Conservation (phyloP, 2,329 filamentous ascomycete species). For the Phialophora chinensis region DNA sequence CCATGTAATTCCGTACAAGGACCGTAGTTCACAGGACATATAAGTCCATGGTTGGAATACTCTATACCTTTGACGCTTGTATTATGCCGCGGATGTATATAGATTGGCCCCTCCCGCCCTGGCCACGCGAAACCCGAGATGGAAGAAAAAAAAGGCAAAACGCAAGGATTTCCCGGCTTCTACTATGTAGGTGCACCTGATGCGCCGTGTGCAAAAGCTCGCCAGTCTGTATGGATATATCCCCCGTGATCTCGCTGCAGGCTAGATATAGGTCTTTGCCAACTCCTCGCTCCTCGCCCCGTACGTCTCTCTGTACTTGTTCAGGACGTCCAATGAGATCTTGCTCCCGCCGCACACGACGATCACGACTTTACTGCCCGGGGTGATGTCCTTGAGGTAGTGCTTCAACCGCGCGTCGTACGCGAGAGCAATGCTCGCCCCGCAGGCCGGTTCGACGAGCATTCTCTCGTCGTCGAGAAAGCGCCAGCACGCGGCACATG, state of each 20-base stretch:
- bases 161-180: no score
- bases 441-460: slow-evolving; percentile 84
- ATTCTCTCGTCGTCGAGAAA: slow-evolving; percentile 82
- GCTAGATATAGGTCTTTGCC: slow-evolving; percentile 18
- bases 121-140: no score
- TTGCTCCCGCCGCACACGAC: slow-evolving; percentile 82
- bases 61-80: no score
- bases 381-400: slow-evolving; percentile 27
- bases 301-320: slow-evolving; percentile 29
- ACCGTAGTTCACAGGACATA: no score
- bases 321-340: slow-evolving; percentile 66
- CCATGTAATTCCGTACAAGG: no score
- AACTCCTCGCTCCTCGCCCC: slow-evolving; percentile 23
- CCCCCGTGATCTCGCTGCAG: background rate
- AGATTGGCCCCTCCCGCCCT: no score
- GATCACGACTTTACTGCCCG: slow-evolving; percentile 75
- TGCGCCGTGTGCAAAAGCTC: no score
- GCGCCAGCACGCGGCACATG: slow-evolving; percentile 74
- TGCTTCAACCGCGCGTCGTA: slow-evolving; percentile 36
- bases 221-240: no score
- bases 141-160: no score
- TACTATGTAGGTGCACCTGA: no score
- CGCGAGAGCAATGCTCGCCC: slow-evolving; percentile 68
- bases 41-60: no score
- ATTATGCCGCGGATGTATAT: no score